These are phyloP conservation scores for Penicillium freii DNA, from an alignment of 2,329 filamentous ascomycete genomes.

Conservation along the genomic window DNA sequence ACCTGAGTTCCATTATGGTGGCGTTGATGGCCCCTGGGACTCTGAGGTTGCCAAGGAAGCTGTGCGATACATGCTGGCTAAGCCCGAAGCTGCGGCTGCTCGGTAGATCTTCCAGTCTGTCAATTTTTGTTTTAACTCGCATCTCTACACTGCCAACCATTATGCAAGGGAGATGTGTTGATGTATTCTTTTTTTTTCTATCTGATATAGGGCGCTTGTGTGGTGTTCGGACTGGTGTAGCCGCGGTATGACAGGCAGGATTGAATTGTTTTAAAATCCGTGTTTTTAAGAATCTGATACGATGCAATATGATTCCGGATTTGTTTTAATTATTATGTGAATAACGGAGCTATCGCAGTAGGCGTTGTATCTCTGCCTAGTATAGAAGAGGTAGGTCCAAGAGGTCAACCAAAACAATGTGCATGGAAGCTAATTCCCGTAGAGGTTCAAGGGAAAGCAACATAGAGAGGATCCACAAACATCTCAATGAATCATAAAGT, in stretches of 20 bases:
- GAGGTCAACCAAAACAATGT: neutral
- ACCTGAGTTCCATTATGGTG: constrained; percentile 49
- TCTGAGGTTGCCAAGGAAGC: constrained; percentile 60
- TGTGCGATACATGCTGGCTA: constrained; percentile 60
- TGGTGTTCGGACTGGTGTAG: constrained; percentile 23
- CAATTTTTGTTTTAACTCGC: neutral
- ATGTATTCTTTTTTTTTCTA: constrained; percentile 9
- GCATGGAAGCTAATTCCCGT: neutral
- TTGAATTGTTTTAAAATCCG: constrained; percentile 17
- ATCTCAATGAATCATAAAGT: neutral
- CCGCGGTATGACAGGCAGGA: constrained; percentile 20
- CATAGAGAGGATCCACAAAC: neutral
- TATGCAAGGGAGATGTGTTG: constrained; percentile 1
- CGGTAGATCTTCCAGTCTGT: constrained; percentile 19
- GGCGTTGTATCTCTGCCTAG: neutral
- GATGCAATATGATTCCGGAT: constrained; percentile 10
- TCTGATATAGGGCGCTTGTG: constrained; percentile 27
- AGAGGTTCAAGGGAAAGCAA: constrained; percentile 1
- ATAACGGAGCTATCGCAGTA: neutral
- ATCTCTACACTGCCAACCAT: neutral
- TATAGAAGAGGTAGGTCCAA: neutral
- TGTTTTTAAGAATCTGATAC: constrained; percentile 1
- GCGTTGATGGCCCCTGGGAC: constrained; percentile 62
- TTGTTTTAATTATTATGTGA: neutral
- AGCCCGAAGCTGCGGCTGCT: constrained; percentile 38